These are phyloP conservation scores for Kuraishia hungarica DNA, from an alignment of 805 yeast species.

Conservation along the genomic window DNA sequence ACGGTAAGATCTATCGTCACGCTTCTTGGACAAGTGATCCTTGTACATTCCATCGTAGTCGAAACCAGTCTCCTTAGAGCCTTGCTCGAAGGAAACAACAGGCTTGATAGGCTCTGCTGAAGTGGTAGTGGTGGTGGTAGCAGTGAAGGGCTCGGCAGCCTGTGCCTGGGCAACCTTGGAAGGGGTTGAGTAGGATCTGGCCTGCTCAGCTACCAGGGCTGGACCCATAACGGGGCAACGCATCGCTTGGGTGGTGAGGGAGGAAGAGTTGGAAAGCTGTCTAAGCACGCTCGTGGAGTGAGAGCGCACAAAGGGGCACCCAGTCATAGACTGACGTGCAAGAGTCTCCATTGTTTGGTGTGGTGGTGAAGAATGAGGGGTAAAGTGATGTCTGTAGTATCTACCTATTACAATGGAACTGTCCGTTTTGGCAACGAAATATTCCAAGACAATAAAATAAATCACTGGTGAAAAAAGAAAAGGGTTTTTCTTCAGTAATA, in stretches of 20 bases:
- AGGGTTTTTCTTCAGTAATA: too few relatives aligned
- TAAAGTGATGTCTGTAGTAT: background rate
- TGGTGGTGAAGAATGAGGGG: background rate
- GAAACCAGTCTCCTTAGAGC: constrained; percentile 45
- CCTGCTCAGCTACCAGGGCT: constrained; percentile 41
- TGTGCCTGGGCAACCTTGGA: constrained; percentile 36
- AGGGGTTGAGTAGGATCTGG: constrained; percentile 37
- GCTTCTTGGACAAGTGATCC: constrained; percentile 61
- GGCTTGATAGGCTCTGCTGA: constrained; percentile 5
- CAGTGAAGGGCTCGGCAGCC: constrained; percentile 29
- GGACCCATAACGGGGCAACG: constrained; percentile 90
- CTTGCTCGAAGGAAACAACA: constrained; percentile 21
- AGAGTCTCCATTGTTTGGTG: constrained; percentile 58
- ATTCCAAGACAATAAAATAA: background rate
- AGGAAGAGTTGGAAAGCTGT: constrained; percentile 35
- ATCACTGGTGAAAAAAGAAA: background rate
- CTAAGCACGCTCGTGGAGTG: constrained; percentile 54
- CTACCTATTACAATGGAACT: background rate
- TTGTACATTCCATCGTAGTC: constrained; percentile 68
- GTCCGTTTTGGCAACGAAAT: background rate
- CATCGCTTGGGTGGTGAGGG: constrained; percentile 50
- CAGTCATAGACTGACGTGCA: constrained; percentile 64
- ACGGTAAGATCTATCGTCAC: constrained; percentile 87
- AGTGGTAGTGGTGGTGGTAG: constrained; percentile 8
- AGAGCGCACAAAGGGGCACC: constrained; percentile 74